Conservation (phyloP, 2,329 filamentous ascomycete species). For the Claviceps quebecensis region DNA sequence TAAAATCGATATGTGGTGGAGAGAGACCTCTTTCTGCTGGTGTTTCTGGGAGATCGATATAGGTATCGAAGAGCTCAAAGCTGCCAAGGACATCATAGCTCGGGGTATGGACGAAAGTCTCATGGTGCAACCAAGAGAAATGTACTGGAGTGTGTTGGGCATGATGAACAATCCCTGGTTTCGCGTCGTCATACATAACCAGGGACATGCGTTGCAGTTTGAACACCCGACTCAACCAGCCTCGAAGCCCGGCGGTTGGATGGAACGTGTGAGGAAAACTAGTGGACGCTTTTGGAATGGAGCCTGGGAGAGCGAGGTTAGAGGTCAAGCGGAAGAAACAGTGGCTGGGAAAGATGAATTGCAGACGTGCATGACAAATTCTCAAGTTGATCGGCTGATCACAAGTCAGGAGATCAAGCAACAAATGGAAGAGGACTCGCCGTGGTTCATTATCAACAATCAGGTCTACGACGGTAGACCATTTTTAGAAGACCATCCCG, state of each 20-base stretch:
- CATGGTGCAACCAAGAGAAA: slow-evolving; percentile 75
- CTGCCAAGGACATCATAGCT: slow-evolving; percentile 61
- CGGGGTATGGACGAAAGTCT: slow-evolving; percentile 83
- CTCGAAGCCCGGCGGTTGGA: slow-evolving; percentile 71
- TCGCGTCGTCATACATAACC: slow-evolving; percentile 60
- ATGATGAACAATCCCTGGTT: slow-evolving; percentile 99
- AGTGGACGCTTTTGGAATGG: slow-evolving; percentile 72
- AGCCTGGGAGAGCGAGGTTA: slow-evolving; percentile 65
- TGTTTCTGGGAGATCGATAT: slow-evolving; percentile 77
- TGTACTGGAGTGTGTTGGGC: slow-evolving; percentile 90
- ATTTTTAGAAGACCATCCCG: slow-evolving; percentile 73
- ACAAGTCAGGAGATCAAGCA: slow-evolving; percentile 56
- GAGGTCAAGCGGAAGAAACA: slow-evolving; percentile 31
- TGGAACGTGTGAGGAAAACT: slow-evolving; percentile 75
- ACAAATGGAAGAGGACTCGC: slow-evolving; percentile 49
- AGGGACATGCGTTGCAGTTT: slow-evolving; percentile 50
- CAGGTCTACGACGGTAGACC: slow-evolving; percentile 78
- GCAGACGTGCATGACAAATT: slow-evolving; percentile 67
- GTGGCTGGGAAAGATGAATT: slow-evolving; percentile 35
- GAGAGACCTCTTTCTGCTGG: slow-evolving; percentile 79
- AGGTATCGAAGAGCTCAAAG: slow-evolving; percentile 43
- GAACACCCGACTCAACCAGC: slow-evolving; percentile 81
- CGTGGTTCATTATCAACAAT: slow-evolving; percentile 81
- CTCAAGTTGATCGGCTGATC: slow-evolving; percentile 48
- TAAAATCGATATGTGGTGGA: slow-evolving; percentile 64